Percentiles rank a stretch among this genome's conserved stretches.
Evolutionary conservation across 2,329 filamentous ascomycete species (phyloP).

Genomic region (Xylaria sp.): DNA sequence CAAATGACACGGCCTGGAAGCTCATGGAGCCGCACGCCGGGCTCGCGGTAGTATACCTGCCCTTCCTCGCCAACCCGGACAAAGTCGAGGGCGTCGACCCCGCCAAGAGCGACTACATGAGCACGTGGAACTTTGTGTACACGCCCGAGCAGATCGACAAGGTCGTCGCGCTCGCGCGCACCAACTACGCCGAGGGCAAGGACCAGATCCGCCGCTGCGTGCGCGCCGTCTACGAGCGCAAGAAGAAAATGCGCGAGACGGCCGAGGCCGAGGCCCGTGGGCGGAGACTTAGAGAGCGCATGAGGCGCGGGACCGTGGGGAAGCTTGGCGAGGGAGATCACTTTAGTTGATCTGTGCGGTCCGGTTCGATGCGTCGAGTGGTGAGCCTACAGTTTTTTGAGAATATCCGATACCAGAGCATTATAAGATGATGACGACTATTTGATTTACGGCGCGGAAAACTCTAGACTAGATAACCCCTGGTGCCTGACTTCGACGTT

Average conservation of each 20-base stretch:
- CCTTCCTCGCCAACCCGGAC: slow-evolving; percentile 77
- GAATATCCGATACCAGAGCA: no score
- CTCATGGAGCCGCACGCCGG: slow-evolving; percentile 80
- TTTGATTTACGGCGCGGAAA: no score
- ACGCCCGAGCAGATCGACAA: slow-evolving; percentile 87
- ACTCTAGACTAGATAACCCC: no score
- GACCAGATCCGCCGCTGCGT: slow-evolving; percentile 80
- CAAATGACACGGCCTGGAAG: slow-evolving; percentile 68
- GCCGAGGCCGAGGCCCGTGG: slow-evolving; percentile 49
- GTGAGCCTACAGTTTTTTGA: no score
- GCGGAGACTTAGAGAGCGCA: slow-evolving; percentile 52
- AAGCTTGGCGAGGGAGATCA: slow-evolving; percentile 69
- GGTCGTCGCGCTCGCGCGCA: slow-evolving; percentile 79
- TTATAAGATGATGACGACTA: no score
- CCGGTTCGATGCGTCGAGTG: background rate
- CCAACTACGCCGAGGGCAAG: slow-evolving; percentile 84
- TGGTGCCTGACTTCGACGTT: no score
- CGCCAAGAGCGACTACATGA: slow-evolving; percentile 81
- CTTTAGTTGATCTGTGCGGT: slow-evolving; percentile 60
- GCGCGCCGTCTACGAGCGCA: slow-evolving; percentile 88
- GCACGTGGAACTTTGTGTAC: slow-evolving; percentile 98
- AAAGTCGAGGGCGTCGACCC: slow-evolving; percentile 84
- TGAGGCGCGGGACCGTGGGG: slow-evolving; percentile 58
- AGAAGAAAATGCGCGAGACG: slow-evolving; percentile 71
- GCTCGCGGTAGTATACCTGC: slow-evolving; percentile 88